Conservation (phyloP, 768 basidiomycete species). For the Mycena chlorophos region DNA sequence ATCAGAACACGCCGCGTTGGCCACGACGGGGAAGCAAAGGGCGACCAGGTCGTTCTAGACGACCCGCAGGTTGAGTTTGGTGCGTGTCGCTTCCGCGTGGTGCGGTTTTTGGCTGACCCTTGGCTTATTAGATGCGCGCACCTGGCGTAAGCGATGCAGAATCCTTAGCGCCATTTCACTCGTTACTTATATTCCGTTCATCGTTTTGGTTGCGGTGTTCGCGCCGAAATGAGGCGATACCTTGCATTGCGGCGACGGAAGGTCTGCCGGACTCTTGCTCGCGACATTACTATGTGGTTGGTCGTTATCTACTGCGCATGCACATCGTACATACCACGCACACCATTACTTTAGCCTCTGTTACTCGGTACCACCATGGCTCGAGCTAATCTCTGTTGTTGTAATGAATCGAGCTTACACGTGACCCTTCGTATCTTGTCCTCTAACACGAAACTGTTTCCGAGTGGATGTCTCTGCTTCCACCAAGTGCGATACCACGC, state of each 20-base stretch:
- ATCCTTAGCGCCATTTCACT: conserved; percentile 49
- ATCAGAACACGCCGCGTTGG: conserved; percentile 48
- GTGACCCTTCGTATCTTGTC: conserved; percentile 21
- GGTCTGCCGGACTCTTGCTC: neutral
- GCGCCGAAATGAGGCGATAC: conserved; percentile 5
- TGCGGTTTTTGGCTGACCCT: neutral
- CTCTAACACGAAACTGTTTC: too few species aligned
- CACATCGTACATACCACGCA: neutral
- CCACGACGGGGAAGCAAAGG: conserved; percentile 41
- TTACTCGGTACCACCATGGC: too few species aligned
- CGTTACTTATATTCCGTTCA: conserved; percentile 58
- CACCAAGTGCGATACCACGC: conserved; percentile 40
- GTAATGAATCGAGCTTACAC: neutral
- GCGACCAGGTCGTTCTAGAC: conserved; percentile 43
- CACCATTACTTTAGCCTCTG: too few species aligned
- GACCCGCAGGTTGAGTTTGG: conserved; percentile 59
- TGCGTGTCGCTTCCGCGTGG: conserved; percentile 28
- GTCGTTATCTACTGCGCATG: neutral
- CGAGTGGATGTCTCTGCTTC: too few species aligned
- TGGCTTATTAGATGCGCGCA: conserved; percentile 44
- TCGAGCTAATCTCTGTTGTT: neutral
- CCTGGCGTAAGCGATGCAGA: conserved; percentile 59
- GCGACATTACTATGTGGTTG: neutral
- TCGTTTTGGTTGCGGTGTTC: conserved; percentile 53
- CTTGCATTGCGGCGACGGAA: neutral